Conservation (phyloP, 2,329 filamentous ascomycete species). For the Alternaria viburni region DNA sequence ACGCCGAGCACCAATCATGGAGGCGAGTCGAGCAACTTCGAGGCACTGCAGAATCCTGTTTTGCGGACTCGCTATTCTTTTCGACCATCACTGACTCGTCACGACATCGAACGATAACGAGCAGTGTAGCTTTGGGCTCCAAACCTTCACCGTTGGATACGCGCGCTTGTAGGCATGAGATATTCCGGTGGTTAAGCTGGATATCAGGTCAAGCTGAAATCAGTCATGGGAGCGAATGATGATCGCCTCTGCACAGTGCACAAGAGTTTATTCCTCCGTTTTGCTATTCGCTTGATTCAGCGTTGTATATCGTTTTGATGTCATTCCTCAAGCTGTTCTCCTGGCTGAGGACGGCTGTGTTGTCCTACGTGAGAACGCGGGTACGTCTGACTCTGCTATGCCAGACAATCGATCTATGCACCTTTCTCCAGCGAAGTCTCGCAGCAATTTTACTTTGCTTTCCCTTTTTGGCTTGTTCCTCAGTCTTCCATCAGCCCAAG, state of each 20-base stretch:
- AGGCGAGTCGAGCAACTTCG: background rate
- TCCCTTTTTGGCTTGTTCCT: background rate
- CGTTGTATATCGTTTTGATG: background rate
- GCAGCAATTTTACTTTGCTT: background rate
- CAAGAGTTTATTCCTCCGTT: background rate
- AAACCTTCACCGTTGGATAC: background rate
- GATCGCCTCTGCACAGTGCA: background rate
- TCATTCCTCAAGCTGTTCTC: background rate
- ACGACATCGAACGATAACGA: background rate
- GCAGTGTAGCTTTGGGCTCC: background rate
- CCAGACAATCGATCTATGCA: background rate
- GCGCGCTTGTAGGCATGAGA: background rate
- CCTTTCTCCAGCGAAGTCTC: background rate
- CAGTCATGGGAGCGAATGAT: background rate
- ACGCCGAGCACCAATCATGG: slow-evolving; percentile 4
- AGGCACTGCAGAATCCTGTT: slow-evolving; percentile 8
- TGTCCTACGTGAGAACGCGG: background rate
- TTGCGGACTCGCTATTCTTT: slow-evolving; percentile 1
- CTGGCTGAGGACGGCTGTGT: background rate
- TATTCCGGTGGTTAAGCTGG: background rate
- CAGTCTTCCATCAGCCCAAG: background rate
- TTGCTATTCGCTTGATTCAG: background rate
- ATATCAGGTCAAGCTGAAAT: background rate
- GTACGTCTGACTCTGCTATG: background rate
- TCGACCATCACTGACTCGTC: slow-evolving; percentile 11